phyloP scores from a whole-genome alignment of 495 filamentous ascomycete genomes.

The Penicillium canariense region DNA sequence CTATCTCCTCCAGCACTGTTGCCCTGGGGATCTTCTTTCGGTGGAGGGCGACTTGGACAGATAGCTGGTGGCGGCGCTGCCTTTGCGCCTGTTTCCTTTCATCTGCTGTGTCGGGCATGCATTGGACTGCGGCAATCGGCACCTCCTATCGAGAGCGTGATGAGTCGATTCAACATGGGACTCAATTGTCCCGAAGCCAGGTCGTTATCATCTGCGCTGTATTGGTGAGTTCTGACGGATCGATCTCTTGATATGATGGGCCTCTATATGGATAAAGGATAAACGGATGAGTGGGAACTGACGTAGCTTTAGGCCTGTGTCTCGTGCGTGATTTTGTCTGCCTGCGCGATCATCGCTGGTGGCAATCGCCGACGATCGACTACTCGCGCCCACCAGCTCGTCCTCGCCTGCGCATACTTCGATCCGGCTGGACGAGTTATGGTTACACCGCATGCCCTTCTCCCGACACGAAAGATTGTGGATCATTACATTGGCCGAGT shows the following conservation, averaged over 20 bases:
- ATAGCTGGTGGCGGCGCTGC: constrained; percentile 70
- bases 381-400: constrained; percentile 71
- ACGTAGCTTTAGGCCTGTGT: constrained; percentile 46
- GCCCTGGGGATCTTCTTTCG: constrained; percentile 77
- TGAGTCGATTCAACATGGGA: constrained; percentile 21
- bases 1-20: constrained; percentile 62
- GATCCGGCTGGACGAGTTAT: constrained; percentile 71
- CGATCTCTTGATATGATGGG: not conserved
- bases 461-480: constrained; percentile 80
- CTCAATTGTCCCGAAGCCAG: constrained; percentile 50
- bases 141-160: constrained; percentile 58
- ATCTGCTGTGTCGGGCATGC: constrained; percentile 78
- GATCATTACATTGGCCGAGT: constrained; percentile 71
- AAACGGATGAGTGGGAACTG: constrained; percentile 3
- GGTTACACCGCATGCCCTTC: constrained; percentile 73
- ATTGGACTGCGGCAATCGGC: constrained; percentile 77
- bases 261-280: not conserved
- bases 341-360: constrained; percentile 56
- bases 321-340: constrained; percentile 57
- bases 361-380: constrained; percentile 52
- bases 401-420: constrained; percentile 74
- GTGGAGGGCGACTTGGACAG: constrained; percentile 73
- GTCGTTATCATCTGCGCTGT: constrained; percentile 64
- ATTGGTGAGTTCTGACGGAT: constrained; percentile 47
- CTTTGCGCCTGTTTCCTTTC: constrained; percentile 66